These are phyloP conservation scores for Globisporangium viniferum DNA, from an alignment of 352 stramenopile genomes.

Conservation along the genomic window DNA sequence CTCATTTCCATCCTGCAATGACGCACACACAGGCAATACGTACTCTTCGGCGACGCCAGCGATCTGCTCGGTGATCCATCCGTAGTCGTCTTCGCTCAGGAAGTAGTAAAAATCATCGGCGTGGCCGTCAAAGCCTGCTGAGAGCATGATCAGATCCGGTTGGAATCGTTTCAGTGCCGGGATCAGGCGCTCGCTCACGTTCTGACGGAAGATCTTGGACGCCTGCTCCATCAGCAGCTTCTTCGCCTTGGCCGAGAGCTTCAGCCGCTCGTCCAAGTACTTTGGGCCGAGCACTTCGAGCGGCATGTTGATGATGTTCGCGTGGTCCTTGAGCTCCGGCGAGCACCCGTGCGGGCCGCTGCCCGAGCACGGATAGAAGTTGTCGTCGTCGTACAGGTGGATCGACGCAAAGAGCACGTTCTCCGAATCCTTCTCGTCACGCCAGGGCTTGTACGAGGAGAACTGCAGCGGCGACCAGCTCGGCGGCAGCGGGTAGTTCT, in stretches of 20 bases:
- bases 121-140: conserved; percentile 65
- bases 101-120: conserved; percentile 71
- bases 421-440: conserved; percentile 53
- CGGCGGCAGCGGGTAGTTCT: conserved; percentile 59
- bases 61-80: conserved; percentile 83
- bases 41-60: conserved; percentile 91
- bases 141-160: conserved; percentile 66
- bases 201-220: conserved; percentile 42
- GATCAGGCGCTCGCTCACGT: conserved; percentile 40
- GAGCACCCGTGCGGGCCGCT: conserved; percentile 45
- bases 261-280: conserved; percentile 56
- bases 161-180: conserved; percentile 44
- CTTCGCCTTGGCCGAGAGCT: conserved; percentile 54
- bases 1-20: neutral
- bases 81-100: conserved; percentile 84
- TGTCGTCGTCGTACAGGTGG: conserved; percentile 57
- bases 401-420: conserved; percentile 71
- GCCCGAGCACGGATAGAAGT: conserved; percentile 64
- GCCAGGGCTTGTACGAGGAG: conserved; percentile 66
- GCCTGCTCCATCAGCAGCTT: conserved; percentile 45
- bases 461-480: conserved; percentile 61
- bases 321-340: conserved; percentile 35
- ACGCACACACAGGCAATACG: conserved; percentile 7
- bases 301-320: conserved; percentile 58
- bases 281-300: conserved; percentile 47